phyloP scores from a whole-genome alignment of 2,329 filamentous ascomycete genomes.

The Sporothrix mexicana region DNA sequence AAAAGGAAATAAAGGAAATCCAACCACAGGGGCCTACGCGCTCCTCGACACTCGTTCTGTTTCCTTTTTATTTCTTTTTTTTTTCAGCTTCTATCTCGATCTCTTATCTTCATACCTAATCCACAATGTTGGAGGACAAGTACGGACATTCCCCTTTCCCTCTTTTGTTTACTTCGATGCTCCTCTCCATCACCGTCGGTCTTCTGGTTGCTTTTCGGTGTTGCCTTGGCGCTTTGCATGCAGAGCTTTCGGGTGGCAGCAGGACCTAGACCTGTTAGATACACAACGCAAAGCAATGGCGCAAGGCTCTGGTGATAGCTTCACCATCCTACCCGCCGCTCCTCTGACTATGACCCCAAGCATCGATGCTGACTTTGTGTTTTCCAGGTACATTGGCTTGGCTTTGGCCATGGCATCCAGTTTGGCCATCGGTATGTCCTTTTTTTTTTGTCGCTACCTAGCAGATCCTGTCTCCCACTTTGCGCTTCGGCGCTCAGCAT shows the following conservation, averaged over 20 bases:
- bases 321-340: not conserved
- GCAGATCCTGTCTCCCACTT: constrained; percentile 20
- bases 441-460: constrained; percentile 26
- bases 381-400: constrained; percentile 71
- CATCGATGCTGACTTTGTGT: constrained; percentile 22
- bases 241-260: not conserved
- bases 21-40: constrained; percentile 10
- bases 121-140: constrained; percentile 54
- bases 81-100: not conserved
- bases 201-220: not conserved
- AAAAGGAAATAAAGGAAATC: not conserved
- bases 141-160: constrained; percentile 41
- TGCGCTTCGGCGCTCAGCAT: not conserved
- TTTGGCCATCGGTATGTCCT: constrained; percentile 71
- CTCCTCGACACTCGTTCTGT: constrained; percentile 21
- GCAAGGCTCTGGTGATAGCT: not conserved
- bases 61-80: not conserved
- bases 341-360: not conserved
- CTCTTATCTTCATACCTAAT: not conserved
- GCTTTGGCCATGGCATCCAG: constrained; percentile 76
- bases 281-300: not conserved
- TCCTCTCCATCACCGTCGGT: constrained; percentile 17
- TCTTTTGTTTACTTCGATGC: not conserved
- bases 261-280: too few species aligned
- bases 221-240: constrained; percentile 3